These are phyloP conservation scores for Zygotorulaspora chibaensis DNA, from an alignment of 805 yeast genomes.

Conservation along the genomic window DNA sequence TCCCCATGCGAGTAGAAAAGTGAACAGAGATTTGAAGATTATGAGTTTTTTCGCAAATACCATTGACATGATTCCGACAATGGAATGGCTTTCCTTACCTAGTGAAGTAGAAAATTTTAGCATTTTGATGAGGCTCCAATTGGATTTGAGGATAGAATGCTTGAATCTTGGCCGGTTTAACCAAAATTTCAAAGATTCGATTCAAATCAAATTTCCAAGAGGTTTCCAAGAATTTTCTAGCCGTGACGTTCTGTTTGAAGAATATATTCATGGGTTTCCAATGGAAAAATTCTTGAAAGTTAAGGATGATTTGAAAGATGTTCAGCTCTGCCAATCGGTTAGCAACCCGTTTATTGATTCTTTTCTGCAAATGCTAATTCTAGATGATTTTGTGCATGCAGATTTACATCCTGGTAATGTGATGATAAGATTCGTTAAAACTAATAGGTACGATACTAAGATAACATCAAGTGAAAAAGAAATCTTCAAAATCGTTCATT, in stretches of 20 bases:
- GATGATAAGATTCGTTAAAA: conserved; percentile 64
- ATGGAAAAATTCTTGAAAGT: conserved; percentile 64
- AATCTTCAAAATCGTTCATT: conserved; percentile 19
- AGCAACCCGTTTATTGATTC: conserved; percentile 86
- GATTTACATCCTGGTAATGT: conserved; percentile 97
- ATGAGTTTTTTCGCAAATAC: conserved; percentile 75
- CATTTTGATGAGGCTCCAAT: conserved; percentile 77
- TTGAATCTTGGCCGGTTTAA: conserved; percentile 69
- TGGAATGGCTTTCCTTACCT: conserved; percentile 97
- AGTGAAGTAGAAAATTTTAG: conserved; percentile 90
- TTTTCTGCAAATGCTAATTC: conserved; percentile 84
- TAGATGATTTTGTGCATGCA: conserved; percentile 93
- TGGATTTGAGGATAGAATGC: conserved; percentile 88
- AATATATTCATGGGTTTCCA: conserved; percentile 76
- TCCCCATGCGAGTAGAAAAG: conserved; percentile 70
- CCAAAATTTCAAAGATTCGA: conserved; percentile 53
- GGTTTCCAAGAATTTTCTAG: conserved; percentile 65
- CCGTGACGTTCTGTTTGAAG: conserved; percentile 76
- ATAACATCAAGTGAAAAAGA: conserved; percentile 27
- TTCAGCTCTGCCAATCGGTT: conserved; percentile 55
- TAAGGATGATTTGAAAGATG: conserved; percentile 29
- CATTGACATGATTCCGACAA: conserved; percentile 76
- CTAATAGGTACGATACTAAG: conserved; percentile 32
- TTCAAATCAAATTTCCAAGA: conserved; percentile 73
- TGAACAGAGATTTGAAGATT: conserved; percentile 75